Conservation (phyloP, 2,329 filamentous ascomycete species). For the Byssothecium circinans region DNA sequence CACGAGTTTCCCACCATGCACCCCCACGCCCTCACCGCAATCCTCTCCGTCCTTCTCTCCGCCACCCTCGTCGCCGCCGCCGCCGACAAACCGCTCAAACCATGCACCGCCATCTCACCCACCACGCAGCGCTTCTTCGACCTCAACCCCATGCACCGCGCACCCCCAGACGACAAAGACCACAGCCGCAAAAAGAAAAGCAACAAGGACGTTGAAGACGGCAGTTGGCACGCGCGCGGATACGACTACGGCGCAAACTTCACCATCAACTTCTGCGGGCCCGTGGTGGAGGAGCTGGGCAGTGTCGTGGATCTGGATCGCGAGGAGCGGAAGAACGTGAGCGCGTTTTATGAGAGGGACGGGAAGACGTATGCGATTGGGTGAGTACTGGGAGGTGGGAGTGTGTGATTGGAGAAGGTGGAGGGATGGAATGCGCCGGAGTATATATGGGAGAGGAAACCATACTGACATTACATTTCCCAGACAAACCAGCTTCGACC, state of each 20-base stretch:
- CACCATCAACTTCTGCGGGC: conserved; percentile 77
- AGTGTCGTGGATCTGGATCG: conserved; percentile 67
- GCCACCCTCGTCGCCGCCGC: conserved; percentile 40
- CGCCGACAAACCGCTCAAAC: conserved; percentile 51
- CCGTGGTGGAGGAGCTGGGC: conserved; percentile 68
- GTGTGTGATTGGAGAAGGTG: too few species aligned
- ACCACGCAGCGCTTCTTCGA: conserved; percentile 66
- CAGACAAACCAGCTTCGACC: conserved; percentile 58
- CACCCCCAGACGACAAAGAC: conserved; percentile 42
- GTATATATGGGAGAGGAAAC: too few species aligned
- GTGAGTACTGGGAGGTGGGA: too few species aligned
- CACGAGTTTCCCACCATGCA: conserved; percentile 21
- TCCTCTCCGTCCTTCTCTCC: conserved; percentile 38
- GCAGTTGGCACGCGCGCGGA: conserved; percentile 67
- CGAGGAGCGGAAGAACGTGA: conserved; percentile 69
- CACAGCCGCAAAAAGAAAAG: conserved; percentile 44
- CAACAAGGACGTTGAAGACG: conserved; percentile 58
- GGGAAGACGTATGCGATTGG: conserved; percentile 74
- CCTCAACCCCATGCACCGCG: conserved; percentile 59
- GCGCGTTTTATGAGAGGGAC: conserved; percentile 71
- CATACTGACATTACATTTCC: too few species aligned
- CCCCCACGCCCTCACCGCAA: conserved; percentile 13
- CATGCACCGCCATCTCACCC: conserved; percentile 65
- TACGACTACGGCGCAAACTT: conserved; percentile 82
- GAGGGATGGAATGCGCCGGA: too few species aligned